Percentiles rank a stretch among this genome's conserved stretches.
Conservation (phyloP, 495 filamentous ascomycete species). For the Penicillium malachiteum region DNA sequence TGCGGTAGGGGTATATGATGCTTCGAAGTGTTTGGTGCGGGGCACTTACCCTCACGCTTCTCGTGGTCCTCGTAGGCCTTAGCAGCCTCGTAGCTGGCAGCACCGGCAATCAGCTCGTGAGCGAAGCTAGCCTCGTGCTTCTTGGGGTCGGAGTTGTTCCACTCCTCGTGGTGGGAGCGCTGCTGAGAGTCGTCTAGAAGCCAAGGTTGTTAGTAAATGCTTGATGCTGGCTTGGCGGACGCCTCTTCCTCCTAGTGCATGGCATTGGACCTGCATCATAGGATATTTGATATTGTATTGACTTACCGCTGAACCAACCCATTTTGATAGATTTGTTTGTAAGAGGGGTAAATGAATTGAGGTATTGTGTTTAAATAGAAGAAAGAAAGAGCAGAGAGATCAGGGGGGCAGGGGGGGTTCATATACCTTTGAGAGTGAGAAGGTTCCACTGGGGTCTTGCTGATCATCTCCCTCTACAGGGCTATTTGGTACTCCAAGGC, state of each 20-base stretch:
- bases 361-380: not conserved
- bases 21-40: too few species aligned
- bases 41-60: constrained; percentile 55
- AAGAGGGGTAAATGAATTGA: not conserved
- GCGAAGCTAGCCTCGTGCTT: constrained; percentile 55
- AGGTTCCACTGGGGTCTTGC: not conserved
- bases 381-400: not conserved
- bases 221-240: constrained; percentile 1
- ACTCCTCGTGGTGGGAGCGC: constrained; percentile 41
- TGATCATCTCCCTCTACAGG: not conserved
- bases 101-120: constrained; percentile 70
- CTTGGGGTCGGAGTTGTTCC: constrained; percentile 1
- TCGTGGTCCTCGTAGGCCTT: constrained; percentile 70
- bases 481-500: not conserved
- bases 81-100: constrained; percentile 71
- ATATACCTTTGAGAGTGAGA: not conserved
- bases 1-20: too few species aligned
- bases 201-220: constrained; percentile 5
- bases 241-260: too few species aligned
- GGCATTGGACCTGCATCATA: not conserved
- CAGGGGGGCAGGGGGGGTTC: constrained; percentile 3
- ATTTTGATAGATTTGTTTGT: constrained; percentile 8
- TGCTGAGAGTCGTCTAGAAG: constrained; percentile 26
- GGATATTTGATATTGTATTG: not conserved
- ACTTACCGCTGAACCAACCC: constrained; percentile 17